Base-by-base conservation (phyloP, 306 rosid species). In the Cucumis melo region DNA sequence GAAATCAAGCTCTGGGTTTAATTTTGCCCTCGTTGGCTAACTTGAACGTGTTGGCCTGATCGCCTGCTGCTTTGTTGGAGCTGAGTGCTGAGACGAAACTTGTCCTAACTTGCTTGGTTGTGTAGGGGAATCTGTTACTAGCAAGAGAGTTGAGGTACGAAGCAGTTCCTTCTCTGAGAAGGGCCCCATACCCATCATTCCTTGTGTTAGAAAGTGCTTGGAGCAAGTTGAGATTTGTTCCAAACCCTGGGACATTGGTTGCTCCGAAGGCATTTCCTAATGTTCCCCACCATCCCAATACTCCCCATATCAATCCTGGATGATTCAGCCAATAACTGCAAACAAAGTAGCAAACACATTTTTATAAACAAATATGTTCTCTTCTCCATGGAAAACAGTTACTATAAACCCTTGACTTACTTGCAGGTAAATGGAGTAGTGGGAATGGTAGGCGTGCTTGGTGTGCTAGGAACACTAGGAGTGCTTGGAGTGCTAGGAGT, bases 261-360 rank as follows among this genome's bases (percentile, higher is more conserved):
- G 54, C 86, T 9, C 97, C 93, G 78, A 93, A 93, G 48, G 88
- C 81, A 74, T 70, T 87, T 14, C 98, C 96, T 19, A 91, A 11
- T 3, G 87, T 94, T 86, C 96, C 98, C 94, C 90, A 90, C 94
- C 94, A 94, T 1, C 98, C 98, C 17, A 94, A 75, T 39, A 91
- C 46, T 67, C 98, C 97, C 94, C 88, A 89, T 56, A 94, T 90
- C 77, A 90, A 68, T 58, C 76, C 85, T 57, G 98, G 98, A 79
- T 94, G 96, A 66, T 24, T 83, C 82, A 81, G 88, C 98, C 98
- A 94, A 79, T 84, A 94, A 81, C 98, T 94, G 89, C 78, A 80
- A 20, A 44, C 56, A 32, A 32, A 32, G 36, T 32, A 32, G 3
- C 36, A 42, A 42, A 68, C 56, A 68, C 53, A 44, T 6, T 20